Percentiles rank a stretch among this genome's conserved stretches.
Conservation (phyloP, 768 basidiomycete species). For the Galerina sulciceps region DNA sequence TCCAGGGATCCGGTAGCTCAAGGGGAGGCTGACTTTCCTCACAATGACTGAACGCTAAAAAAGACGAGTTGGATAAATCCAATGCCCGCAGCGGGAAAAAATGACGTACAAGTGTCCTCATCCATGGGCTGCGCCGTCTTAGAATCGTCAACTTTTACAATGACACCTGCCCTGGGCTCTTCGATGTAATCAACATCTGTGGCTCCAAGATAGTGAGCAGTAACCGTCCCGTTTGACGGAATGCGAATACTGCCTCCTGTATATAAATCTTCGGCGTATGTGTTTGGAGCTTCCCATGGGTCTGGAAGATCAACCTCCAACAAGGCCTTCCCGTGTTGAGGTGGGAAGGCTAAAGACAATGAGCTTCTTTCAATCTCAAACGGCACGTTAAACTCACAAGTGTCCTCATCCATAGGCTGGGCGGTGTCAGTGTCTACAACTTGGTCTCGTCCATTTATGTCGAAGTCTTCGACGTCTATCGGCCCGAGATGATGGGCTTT, state of each 20-base stretch:
- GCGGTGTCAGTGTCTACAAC: neutral
- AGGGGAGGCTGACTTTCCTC: conserved; percentile 15
- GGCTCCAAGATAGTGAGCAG: conserved; percentile 31
- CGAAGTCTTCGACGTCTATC: conserved; percentile 1
- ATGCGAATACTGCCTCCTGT: conserved; percentile 43
- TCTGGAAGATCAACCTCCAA: conserved; percentile 28
- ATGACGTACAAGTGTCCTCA: conserved; percentile 13
- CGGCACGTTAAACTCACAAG: conserved; percentile 5
- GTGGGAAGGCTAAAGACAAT: conserved; percentile 16
- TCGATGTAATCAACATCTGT: conserved; percentile 11
- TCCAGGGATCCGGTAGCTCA: conserved; percentile 39
- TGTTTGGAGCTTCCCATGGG: conserved; percentile 35
- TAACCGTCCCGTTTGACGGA: conserved; percentile 6
- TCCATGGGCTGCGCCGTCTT: conserved; percentile 11
- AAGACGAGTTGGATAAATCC: neutral
- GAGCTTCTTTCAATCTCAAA: neutral
- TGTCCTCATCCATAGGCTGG: conserved; percentile 16
- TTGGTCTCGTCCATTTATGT: neutral
- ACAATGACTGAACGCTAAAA: conserved; percentile 23
- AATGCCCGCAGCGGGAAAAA: neutral
- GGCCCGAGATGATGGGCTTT: conserved; percentile 17
- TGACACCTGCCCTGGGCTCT: conserved; percentile 3
- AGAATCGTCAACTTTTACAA: conserved; percentile 22
- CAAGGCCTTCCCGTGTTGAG: neutral
- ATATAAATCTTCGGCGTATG: conserved; percentile 40